Percentiles rank a stretch among this genome's conserved stretches.
These are phyloP conservation scores for Roridomyces roridus DNA, from an alignment of 768 basidiomycete genomes.

Conservation along the genomic window DNA sequence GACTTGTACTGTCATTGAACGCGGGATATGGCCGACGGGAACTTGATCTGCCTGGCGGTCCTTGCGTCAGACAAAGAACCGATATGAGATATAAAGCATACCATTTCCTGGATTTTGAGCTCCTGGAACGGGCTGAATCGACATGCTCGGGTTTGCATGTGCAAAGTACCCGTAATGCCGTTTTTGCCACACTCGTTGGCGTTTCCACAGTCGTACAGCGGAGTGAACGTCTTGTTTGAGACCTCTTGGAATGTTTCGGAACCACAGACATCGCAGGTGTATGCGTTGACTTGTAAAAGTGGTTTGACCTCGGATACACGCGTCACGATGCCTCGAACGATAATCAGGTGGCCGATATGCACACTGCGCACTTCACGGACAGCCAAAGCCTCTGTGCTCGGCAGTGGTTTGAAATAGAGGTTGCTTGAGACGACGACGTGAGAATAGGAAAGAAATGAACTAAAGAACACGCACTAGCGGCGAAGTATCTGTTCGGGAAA, in stretches of 20 bases:
- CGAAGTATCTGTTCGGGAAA: conserved; percentile 93
- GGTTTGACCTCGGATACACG: conserved; percentile 99
- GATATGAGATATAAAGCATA: conserved; percentile 35
- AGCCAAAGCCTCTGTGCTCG: conserved; percentile 78
- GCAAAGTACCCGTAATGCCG: conserved; percentile 84
- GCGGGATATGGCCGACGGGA: conserved; percentile 97
- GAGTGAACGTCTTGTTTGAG: conserved; percentile 87
- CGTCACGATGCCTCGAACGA: conserved; percentile 96
- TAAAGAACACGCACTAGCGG: conserved; percentile 79
- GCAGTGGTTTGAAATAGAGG: conserved; percentile 90
- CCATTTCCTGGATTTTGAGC: conserved; percentile 99
- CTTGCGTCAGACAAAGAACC: conserved; percentile 10
- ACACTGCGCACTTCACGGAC: conserved; percentile 89
- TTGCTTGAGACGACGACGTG: conserved; percentile 59
- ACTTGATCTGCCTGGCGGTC: conserved; percentile 90
- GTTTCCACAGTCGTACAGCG: conserved; percentile 89
- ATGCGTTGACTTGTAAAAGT: conserved; percentile 94
- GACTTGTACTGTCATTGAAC: conserved; percentile 97
- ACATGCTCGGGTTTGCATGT: conserved; percentile 98
- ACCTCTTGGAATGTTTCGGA: conserved; percentile 99
- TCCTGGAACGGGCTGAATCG: conserved; percentile 99
- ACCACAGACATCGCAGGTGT: conserved; percentile 97
- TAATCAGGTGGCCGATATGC: conserved; percentile 92
- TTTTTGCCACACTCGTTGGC: conserved; percentile 86
- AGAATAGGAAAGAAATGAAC: conserved; percentile 15